phyloP scores from a whole-genome alignment of 2,329 filamentous ascomycete genomes.

The Colletotrichum phormii region DNA sequence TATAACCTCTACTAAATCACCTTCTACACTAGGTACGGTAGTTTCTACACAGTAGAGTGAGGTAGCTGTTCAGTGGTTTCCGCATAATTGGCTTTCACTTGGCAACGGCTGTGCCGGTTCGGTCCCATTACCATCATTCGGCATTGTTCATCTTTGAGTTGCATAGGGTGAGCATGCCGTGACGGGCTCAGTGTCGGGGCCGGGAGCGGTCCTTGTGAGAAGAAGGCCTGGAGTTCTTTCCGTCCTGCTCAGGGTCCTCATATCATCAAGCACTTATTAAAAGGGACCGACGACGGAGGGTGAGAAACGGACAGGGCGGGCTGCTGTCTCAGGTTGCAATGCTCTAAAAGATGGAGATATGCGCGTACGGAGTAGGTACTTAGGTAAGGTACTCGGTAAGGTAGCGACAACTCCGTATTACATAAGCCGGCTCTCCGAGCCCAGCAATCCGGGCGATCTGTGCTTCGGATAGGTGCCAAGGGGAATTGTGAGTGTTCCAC shows the following conservation, averaged over 20 bases:
- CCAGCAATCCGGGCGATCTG: not conserved
- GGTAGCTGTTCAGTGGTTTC: not conserved
- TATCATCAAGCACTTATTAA: not conserved
- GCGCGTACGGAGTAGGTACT: too few relatives aligned
- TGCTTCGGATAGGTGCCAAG: constrained; percentile 2
- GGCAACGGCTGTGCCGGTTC: constrained; percentile 19
- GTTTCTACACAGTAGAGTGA: too few relatives aligned
- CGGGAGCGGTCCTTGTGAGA: not conserved
- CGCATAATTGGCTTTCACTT: constrained; percentile 14
- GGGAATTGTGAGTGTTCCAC: constrained; percentile 9
- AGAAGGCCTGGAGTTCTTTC: not conserved
- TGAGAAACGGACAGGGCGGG: not conserved
- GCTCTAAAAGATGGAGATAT: constrained; percentile 15
- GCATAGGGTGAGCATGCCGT: not conserved
- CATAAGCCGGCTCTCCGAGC: constrained; percentile 5
- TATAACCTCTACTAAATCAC: not conserved
- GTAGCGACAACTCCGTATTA: not conserved
- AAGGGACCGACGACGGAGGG: not conserved
- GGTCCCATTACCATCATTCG: not conserved
- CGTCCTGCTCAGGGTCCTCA: constrained; percentile 2
- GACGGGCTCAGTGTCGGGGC: not conserved
- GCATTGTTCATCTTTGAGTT: not conserved
- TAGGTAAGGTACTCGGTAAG: not conserved
- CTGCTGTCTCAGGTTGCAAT: constrained; percentile 26
- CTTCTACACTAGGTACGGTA: not conserved